Evolutionary conservation across 2,329 filamentous ascomycete genomes (phyloP).

Genomic region (Cercospora berteroae): DNA sequence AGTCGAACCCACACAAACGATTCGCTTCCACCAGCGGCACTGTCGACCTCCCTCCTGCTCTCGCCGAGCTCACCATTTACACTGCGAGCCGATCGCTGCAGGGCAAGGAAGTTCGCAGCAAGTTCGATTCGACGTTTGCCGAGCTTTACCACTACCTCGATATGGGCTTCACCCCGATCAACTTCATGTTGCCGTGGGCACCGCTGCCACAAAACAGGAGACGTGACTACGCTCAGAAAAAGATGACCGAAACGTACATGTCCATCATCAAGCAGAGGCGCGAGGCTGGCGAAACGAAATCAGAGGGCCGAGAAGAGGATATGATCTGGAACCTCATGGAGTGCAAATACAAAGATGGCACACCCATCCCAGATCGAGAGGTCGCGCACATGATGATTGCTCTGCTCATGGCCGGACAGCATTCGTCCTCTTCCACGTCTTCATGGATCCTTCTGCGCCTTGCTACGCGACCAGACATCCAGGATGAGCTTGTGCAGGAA

Average conservation of each 20-base stretch:
- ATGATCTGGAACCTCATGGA: constrained; percentile 92
- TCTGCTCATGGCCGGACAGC: constrained; percentile 86
- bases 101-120: constrained; percentile 75
- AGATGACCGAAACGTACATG: constrained; percentile 78
- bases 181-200: constrained; percentile 86
- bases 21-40: constrained; percentile 51
- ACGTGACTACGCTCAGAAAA: constrained; percentile 75
- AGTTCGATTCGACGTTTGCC: constrained; percentile 77
- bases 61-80: constrained; percentile 87
- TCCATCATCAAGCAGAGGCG: constrained; percentile 75
- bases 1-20: constrained; percentile 49
- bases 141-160: constrained; percentile 84
- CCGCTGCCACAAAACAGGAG: constrained; percentile 84
- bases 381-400: constrained; percentile 94
- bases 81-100: constrained; percentile 83
- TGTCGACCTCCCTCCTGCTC: constrained; percentile 69
- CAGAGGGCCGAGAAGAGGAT: constrained; percentile 52
- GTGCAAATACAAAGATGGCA: constrained; percentile 80
- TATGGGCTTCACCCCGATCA: constrained; percentile 84
- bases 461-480: constrained; percentile 71
- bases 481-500: constrained; percentile 80
- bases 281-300: constrained; percentile 41
- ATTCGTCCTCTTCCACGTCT: constrained; percentile 80
- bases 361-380: constrained; percentile 74
- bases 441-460: constrained; percentile 83